phyloP scores from a whole-genome alignment of 129 eudicot species.

The Silybum marianum region DNA sequence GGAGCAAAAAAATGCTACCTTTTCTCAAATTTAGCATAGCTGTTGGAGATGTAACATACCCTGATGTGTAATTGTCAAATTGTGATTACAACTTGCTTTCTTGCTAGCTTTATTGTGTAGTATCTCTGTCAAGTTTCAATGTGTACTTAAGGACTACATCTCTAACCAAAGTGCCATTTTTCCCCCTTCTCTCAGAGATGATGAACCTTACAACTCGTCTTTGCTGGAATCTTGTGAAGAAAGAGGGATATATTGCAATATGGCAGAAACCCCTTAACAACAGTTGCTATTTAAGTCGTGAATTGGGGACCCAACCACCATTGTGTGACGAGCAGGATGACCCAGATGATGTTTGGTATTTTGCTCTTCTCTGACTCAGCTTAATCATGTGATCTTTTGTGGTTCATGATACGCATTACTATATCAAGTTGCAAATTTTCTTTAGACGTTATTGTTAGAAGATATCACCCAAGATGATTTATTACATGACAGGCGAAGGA shows the following conservation, averaged over 20 bases:
- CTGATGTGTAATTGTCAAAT: conserved; percentile 10
- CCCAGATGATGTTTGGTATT: conserved; percentile 89
- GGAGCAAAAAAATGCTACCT: too few relatives aligned
- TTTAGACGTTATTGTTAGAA: conserved; percentile 1
- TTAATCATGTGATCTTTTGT: not conserved
- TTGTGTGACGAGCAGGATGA: conserved; percentile 77
- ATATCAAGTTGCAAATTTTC: not conserved
- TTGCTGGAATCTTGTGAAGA: conserved; percentile 96
- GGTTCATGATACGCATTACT: not conserved
- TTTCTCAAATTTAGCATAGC: too few relatives aligned
- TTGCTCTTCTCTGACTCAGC: conserved; percentile 4
- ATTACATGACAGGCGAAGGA: not conserved
- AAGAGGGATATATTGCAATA: conserved; percentile 93
- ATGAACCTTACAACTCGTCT: conserved; percentile 77
- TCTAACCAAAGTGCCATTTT: not conserved
- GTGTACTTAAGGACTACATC: not conserved
- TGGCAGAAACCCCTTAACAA: conserved; percentile 91
- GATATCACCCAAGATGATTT: not conserved
- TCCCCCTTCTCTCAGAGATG: conserved; percentile 59
- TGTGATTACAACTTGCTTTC: not conserved
- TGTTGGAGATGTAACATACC: not conserved
- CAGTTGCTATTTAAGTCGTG: conserved; percentile 85
- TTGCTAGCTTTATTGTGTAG: conserved; percentile 19
- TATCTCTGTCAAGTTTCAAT: not conserved
- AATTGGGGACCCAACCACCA: conserved; percentile 70